Evolutionary conservation across 306 rosid genomes (phyloP).

Genomic region (Cicer pinnatifidum): DNA sequence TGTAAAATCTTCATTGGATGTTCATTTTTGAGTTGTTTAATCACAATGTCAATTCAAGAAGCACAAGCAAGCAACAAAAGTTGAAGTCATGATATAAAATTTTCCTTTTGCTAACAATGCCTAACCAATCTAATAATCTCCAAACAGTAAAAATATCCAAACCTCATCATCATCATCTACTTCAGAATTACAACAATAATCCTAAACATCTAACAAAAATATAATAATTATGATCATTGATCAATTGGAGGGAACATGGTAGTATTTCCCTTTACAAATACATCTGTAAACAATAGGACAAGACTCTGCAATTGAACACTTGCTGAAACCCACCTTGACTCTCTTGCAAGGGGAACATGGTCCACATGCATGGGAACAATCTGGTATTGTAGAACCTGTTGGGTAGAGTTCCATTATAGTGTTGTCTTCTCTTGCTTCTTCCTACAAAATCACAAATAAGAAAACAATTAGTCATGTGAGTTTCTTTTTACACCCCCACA

Average conservation of each 20-base stretch:
- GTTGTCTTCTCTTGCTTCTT: conserved; percentile 46
- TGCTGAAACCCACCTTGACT: conserved; percentile 82
- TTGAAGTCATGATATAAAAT: neutral
- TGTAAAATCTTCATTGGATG: neutral
- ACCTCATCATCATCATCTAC: neutral
- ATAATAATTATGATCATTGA: neutral
- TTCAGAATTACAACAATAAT: conserved; percentile 38
- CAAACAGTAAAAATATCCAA: conserved; percentile 28
- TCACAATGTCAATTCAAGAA: neutral
- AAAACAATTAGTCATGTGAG: neutral
- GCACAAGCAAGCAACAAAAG: neutral
- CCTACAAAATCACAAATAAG: conserved; percentile 44
- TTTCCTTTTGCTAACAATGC: neutral
- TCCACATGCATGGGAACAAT: conserved; percentile 96
- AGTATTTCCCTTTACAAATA: conserved; percentile 83
- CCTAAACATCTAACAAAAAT: conserved; percentile 9
- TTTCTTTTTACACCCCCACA: too few relatives aligned
- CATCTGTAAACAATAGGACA: conserved; percentile 90
- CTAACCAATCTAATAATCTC: conserved; percentile 27
- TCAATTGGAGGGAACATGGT: conserved; percentile 90
- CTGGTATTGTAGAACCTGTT: conserved; percentile 81
- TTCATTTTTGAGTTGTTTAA: neutral
- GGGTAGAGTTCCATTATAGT: conserved; percentile 65
- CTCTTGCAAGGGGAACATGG: conserved; percentile 94
- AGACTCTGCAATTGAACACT: conserved; percentile 79